Base-by-base conservation (phyloP, 352 stramenopile genomes). In the Phytophthora cryptogea region DNA sequence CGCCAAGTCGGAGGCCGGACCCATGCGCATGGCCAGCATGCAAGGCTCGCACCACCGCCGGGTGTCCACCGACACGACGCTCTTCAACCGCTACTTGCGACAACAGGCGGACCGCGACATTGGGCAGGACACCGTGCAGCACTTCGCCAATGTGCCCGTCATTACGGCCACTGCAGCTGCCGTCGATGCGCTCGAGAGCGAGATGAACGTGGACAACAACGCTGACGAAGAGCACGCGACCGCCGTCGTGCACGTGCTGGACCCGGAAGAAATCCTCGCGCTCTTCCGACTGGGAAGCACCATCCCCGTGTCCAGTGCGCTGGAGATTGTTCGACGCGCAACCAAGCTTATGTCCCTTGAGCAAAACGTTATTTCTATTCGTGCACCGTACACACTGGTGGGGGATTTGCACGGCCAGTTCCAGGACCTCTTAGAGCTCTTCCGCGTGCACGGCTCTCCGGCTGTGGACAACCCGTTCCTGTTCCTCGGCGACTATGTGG, bases 371-470 rank as follows among this genome's bases (percentile, higher is more conserved):
- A 57, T 88, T 30, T 49, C 49, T 1, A 59, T 86, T n/a, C 68
- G 66, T 17, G 76, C 78, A 9, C 74, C 76, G 37, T 81, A 69
- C 56, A 86, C 76, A 37, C 66, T 88, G 8, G 74, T 85, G 32
- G 87, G 87, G 16, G 90, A 98, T 63, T 84, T 99, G 9, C 97
- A 99, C 68, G 97, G 97, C 16, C 97, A 99, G 60, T 99, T 99
- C 72, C 98, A 99, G 52, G 97, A 99, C 71, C 73, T 99, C 50
- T 80, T 99, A 39, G 66, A 84, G 48, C 76, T 90, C n/a, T 83
- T 92, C 32, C 44, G 65, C 4, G 74, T 87, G 4, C 70, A 89
- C 32, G 80, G 79, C 10, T 59, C 54, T 14, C 80, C 80, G 8
- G 68, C 68, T n/a, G 30, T 54, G 8, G 56, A 63, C 48, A 97